Conservation (phyloP, 768 basidiomycete species). For the Gymnopilus dilepis region DNA sequence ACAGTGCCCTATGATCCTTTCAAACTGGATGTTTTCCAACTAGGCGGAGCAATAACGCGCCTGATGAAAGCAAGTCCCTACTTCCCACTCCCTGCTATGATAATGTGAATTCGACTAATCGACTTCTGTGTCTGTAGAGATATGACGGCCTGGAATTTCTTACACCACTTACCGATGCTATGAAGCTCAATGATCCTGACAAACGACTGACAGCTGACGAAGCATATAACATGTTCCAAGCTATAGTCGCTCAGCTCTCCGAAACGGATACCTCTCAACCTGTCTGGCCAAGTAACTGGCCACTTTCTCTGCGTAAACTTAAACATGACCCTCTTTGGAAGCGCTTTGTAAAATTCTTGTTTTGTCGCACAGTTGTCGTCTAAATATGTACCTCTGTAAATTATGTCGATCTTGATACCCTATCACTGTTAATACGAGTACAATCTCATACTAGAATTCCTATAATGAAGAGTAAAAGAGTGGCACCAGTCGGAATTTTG, state of each 20-base stretch:
- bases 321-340: neutral
- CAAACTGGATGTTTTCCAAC: conserved; percentile 33
- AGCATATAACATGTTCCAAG: neutral
- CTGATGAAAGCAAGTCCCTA: conserved; percentile 3
- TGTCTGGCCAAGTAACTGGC: conserved; percentile 1
- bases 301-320: neutral
- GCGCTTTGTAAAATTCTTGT: neutral
- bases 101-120: too few relatives aligned
- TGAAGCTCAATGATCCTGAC: neutral
- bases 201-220: neutral
- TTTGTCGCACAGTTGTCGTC: too few relatives aligned
- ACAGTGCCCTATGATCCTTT: conserved; percentile 34
- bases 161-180: neutral
- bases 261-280: neutral
- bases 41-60: conserved; percentile 23
- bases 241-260: neutral
- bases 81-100: neutral
- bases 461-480: too few relatives aligned
- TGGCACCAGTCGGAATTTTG: too few relatives aligned
- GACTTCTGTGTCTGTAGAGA: too few relatives aligned
- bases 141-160: conserved; percentile 5
- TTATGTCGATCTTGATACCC: too few relatives aligned
- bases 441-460: too few relatives aligned
- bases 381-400: too few relatives aligned
- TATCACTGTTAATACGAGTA: too few relatives aligned